These are phyloP conservation scores for Ceratocystis ficicola DNA, from an alignment of 2,329 filamentous ascomycete species.

Conservation along the genomic window DNA sequence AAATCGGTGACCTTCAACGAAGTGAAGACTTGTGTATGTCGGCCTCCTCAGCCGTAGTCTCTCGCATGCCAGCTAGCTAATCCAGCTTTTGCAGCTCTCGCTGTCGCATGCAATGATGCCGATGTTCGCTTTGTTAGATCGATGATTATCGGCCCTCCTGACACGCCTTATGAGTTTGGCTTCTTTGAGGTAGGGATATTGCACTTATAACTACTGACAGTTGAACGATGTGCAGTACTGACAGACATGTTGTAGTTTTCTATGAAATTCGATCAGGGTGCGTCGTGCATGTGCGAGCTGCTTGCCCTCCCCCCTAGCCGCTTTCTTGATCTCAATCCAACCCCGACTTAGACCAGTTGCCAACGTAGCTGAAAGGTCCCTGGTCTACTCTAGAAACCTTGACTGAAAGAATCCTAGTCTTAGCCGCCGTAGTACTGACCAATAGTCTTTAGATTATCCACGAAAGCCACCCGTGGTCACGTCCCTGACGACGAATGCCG, in stretches of 20 bases:
- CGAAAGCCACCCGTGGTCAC: constrained; percentile 49
- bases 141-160: constrained; percentile 81
- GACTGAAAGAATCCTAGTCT: too few relatives aligned
- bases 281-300: constrained; percentile 21
- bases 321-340: background rate
- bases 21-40: constrained; percentile 68
- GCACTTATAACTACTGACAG: too few relatives aligned
- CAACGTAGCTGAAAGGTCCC: background rate
- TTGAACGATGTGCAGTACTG: background rate
- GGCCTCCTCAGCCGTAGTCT: background rate
- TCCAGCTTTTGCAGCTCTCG: constrained; percentile 48
- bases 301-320: background rate
- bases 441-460: constrained; percentile 58
- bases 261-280: constrained; percentile 65
- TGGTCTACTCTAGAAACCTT: background rate
- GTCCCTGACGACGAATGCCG: constrained; percentile 76
- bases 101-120: constrained; percentile 73
- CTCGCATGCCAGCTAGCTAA: background rate
- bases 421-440: background rate
- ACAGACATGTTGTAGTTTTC: constrained; percentile 44
- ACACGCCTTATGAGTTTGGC: constrained; percentile 92
- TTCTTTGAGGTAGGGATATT: constrained; percentile 66
- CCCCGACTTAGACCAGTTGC: background rate
- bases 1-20: constrained; percentile 75
- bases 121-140: constrained; percentile 83